phyloP scores from a whole-genome alignment of 257 asterid species.

The Penstemon newberryi region DNA sequence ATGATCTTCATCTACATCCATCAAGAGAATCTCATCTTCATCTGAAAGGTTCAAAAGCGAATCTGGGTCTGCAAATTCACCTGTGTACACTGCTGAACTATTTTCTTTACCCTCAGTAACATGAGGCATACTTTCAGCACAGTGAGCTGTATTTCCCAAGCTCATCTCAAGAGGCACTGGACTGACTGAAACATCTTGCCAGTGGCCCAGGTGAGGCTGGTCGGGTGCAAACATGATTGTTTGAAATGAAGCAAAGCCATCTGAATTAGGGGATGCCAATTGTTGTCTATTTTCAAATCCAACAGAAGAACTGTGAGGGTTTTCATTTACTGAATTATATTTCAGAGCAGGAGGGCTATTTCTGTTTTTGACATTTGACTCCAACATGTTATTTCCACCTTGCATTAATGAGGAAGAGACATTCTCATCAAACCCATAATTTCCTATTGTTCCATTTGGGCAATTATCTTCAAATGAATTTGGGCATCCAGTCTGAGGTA shows the following conservation, averaged over 20 bases:
- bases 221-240: slow-evolving; percentile 41
- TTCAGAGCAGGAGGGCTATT: slow-evolving; percentile 28
- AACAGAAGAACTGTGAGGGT: slow-evolving; percentile 38
- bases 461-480: slow-evolving; percentile 38
- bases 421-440: slow-evolving; percentile 50
- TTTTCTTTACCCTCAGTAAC: slow-evolving; percentile 40
- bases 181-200: slow-evolving; percentile 47
- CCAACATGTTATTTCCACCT: slow-evolving; percentile 43
- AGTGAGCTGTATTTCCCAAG: slow-evolving; percentile 36
- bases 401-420: slow-evolving; percentile 40
- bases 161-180: slow-evolving; percentile 41
- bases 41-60: slow-evolving; percentile 84
- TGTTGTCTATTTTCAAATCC: slow-evolving; percentile 47
- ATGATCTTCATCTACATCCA: slow-evolving; percentile 55
- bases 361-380: slow-evolving; percentile 34
- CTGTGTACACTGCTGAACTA: slow-evolving; percentile 35
- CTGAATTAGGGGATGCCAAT: slow-evolving; percentile 42
- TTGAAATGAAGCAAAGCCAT: slow-evolving; percentile 43
- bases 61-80: slow-evolving; percentile 75
- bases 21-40: slow-evolving; percentile 63
- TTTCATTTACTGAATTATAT: slow-evolving; percentile 38
- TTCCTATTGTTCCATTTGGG: slow-evolving; percentile 38
- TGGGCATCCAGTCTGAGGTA: slow-evolving; percentile 41
- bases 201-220: slow-evolving; percentile 42
- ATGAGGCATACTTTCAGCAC: slow-evolving; percentile 38